A percentile compares a stretch with the other conserved stretches of the same genome.
Conservation (phyloP, 495 filamentous ascomycete species). For the Amphirosellinia nigrospora region DNA sequence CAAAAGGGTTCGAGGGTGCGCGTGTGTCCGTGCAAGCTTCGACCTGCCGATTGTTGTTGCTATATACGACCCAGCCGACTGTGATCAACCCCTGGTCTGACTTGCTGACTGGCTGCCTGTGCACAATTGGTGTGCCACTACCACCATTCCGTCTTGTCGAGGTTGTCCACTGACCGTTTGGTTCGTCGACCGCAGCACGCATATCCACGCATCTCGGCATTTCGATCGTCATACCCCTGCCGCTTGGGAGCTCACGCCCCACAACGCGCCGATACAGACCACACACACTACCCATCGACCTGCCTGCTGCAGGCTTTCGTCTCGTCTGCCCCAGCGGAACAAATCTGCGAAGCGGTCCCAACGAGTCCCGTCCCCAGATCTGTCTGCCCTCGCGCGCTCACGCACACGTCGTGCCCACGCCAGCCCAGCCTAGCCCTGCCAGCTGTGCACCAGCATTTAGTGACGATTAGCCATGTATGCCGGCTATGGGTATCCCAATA, state of each 20-base stretch:
- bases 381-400: conserved; percentile 32
- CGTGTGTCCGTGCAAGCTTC: conserved; percentile 16
- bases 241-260: conserved; percentile 39
- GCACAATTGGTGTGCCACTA: conserved; percentile 23
- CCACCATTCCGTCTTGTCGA: conserved; percentile 19
- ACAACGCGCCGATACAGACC: conserved; percentile 44
- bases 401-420: conserved; percentile 35
- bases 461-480: conserved; percentile 57
- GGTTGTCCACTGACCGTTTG: conserved; percentile 15
- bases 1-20: conserved; percentile 5
- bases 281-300: conserved; percentile 13
- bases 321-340: conserved; percentile 23
- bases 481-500: conserved; percentile 56
- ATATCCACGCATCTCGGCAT: conserved; percentile 33
- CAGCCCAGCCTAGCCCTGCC: conserved; percentile 43
- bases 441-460: conserved; percentile 40
- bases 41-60: conserved; percentile 8
- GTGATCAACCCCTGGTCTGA: conserved; percentile 15
- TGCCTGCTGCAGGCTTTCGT: conserved; percentile 22
- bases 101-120: conserved; percentile 24
- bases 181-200: conserved; percentile 19
- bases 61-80: conserved; percentile 17
- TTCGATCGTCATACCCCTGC: conserved; percentile 42
- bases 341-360: conserved; percentile 40
- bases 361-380: conserved; percentile 42